Evolutionary conservation across 2,329 filamentous ascomycete species (phyloP).

Genomic region (Colletotrichum sp.): DNA sequence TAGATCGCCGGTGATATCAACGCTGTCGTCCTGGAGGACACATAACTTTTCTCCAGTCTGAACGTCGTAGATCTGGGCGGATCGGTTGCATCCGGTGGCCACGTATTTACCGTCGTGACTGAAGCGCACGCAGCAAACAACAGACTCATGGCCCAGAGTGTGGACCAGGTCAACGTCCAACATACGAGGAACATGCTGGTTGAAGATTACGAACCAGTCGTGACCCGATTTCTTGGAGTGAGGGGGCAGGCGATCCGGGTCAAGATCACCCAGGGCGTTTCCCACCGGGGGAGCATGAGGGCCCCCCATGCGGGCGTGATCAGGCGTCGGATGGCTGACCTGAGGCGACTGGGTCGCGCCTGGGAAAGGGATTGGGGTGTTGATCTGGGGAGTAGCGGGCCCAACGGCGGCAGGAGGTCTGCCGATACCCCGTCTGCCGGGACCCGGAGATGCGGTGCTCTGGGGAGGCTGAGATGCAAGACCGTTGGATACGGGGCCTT

Average conservation of each 20-base stretch:
- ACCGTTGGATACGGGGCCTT: slow-evolving; percentile 64
- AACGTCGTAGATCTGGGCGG: slow-evolving; percentile 99
- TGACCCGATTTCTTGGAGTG: slow-evolving; percentile 87
- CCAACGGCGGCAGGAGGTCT: slow-evolving; percentile 67
- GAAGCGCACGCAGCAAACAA: slow-evolving; percentile 98
- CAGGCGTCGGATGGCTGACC: slow-evolving; percentile 82
- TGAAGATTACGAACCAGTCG: slow-evolving; percentile 98
- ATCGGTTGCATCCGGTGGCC: slow-evolving; percentile 95
- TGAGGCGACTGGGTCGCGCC: slow-evolving; percentile 85
- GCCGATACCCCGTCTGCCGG: slow-evolving; percentile 74
- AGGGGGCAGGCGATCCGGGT: slow-evolving; percentile 82
- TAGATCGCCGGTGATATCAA: slow-evolving; percentile 87
- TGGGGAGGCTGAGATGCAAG: slow-evolving; percentile 85
- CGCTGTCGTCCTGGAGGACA: slow-evolving; percentile 85
- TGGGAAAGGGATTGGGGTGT: slow-evolving; percentile 84
- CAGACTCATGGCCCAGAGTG: slow-evolving; percentile 90
- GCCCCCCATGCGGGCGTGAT: slow-evolving; percentile 61
- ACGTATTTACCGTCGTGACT: slow-evolving; percentile 95
- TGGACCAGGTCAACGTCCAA: slow-evolving; percentile 95
- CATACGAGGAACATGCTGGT: slow-evolving; percentile 85
- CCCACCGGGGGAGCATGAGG: slow-evolving; percentile 48
- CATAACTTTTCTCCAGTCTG: slow-evolving; percentile 85
- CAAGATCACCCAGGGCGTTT: slow-evolving; percentile 81
- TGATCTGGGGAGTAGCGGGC: slow-evolving; percentile 91
- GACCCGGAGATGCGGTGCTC: slow-evolving; percentile 86